These are phyloP conservation scores for Botrytis pseudocinerea DNA, from an alignment of 2,329 filamentous ascomycete species.

Conservation along the genomic window DNA sequence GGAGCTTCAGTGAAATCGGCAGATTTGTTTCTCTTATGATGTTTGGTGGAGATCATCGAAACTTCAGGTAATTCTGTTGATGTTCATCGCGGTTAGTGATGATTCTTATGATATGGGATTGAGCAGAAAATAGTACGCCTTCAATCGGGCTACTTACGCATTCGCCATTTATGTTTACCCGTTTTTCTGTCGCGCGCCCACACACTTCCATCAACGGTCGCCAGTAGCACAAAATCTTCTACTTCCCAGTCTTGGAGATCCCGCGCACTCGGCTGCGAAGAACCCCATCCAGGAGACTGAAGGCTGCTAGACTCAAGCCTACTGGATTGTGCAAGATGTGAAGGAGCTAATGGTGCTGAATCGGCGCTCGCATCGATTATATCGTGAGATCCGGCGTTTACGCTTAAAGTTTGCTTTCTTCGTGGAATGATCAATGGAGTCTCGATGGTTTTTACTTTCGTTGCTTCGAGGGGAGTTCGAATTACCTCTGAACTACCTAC, in stretches of 20 bases:
- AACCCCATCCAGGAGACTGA: slow-evolving; percentile 64
- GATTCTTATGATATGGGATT: not conserved
- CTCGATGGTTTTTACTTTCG: slow-evolving; percentile 39
- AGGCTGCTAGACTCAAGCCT: slow-evolving; percentile 64
- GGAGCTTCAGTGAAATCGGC: slow-evolving; percentile 58
- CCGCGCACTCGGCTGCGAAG: slow-evolving; percentile 83
- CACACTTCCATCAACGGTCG: slow-evolving; percentile 97
- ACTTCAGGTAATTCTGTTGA: slow-evolving; percentile 48
- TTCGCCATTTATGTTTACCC: slow-evolving; percentile 74
- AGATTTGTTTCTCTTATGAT: slow-evolving; percentile 71
- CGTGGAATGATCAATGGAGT: slow-evolving; percentile 35
- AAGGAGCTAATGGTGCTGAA: slow-evolving; percentile 91
- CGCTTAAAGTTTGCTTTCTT: slow-evolving; percentile 39
- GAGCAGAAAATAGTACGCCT: not conserved
- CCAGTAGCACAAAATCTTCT: slow-evolving; percentile 99
- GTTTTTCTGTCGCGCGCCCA: slow-evolving; percentile 88
- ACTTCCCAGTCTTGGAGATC: slow-evolving; percentile 99
- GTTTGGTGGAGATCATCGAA: slow-evolving; percentile 84
- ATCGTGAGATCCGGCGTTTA: slow-evolving; percentile 37
- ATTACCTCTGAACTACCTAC: slow-evolving; percentile 33
- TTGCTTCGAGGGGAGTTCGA: slow-evolving; percentile 35
- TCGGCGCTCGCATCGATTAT: slow-evolving; percentile 87
- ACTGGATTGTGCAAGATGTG: slow-evolving; percentile 93
- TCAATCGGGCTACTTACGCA: slow-evolving; percentile 13
- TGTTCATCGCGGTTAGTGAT: slow-evolving; percentile 65